Evolutionary conservation across 2,329 filamentous ascomycete genomes (phyloP).

Genomic region (Aspergillus latus): DNA sequence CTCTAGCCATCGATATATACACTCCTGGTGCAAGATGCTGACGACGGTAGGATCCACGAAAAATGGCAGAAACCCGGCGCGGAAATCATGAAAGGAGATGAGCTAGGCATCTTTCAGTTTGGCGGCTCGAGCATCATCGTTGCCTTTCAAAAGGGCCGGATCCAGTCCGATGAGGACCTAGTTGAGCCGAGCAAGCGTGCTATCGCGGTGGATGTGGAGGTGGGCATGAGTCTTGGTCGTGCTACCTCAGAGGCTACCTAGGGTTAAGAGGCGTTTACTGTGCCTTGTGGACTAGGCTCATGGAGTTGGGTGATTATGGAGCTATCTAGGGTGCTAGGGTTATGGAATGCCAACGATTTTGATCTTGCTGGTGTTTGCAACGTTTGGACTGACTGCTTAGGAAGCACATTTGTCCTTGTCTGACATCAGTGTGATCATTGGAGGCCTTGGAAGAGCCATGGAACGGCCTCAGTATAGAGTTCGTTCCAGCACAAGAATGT

Average conservation of each 20-base stretch:
- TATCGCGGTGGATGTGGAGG: slow-evolving; percentile 40
- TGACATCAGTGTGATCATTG: no score
- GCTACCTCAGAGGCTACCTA: not conserved
- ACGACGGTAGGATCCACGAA: slow-evolving; percentile 34
- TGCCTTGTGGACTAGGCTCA: not conserved
- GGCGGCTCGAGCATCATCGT: slow-evolving; percentile 45
- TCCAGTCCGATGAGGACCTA: slow-evolving; percentile 43
- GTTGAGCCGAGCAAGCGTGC: slow-evolving; percentile 33
- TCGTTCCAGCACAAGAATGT: no score
- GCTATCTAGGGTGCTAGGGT: no score
- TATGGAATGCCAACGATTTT: no score
- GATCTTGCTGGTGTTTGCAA: no score
- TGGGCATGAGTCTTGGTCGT: slow-evolving; percentile 41
- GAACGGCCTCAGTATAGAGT: no score
- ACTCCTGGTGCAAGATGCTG: not conserved
- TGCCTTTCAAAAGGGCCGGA: slow-evolving; percentile 39
- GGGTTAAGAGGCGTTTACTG: not conserved
- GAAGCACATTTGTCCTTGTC: no score
- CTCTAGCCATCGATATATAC: not conserved
- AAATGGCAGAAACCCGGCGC: slow-evolving; percentile 31
- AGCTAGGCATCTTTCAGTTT: slow-evolving; percentile 45
- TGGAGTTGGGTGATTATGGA: no score
- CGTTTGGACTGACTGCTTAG: no score
- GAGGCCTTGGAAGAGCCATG: no score
- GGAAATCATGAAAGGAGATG: slow-evolving; percentile 42